Percentiles rank a stretch among this genome's conserved stretches.
phyloP scores from a whole-genome alignment of 306 rosid species.

The Cicer judaicum region DNA sequence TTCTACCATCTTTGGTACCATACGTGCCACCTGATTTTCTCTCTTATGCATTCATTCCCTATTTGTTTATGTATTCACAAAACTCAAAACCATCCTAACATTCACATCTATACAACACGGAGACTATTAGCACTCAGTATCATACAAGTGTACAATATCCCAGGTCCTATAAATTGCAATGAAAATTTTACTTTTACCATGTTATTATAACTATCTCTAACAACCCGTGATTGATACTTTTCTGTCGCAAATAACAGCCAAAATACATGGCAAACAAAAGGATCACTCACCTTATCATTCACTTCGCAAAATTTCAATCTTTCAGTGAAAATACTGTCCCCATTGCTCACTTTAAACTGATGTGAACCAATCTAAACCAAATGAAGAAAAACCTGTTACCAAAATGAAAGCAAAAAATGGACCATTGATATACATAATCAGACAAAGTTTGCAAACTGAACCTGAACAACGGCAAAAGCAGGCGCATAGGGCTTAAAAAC shows the following conservation, averaged over 20 bases:
- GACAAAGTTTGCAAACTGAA: conserved; percentile 22
- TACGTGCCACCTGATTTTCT: neutral
- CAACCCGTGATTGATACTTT: neutral
- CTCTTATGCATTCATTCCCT: conserved; percentile 3
- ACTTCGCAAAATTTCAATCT: conserved; percentile 88
- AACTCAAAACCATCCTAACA: neutral
- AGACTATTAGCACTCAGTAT: neutral
- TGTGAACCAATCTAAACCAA: conserved; percentile 81
- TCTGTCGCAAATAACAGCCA: neutral
- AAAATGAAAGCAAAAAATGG: neutral
- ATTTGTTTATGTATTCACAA: neutral
- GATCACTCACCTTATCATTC: conserved; percentile 75
- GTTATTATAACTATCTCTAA: no score
- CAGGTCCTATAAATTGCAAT: neutral
- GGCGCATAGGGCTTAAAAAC: conserved; percentile 81
- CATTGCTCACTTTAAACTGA: conserved; percentile 88
- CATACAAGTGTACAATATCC: neutral
- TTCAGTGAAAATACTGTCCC: conserved; percentile 86
- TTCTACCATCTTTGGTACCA: neutral
- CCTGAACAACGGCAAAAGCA: conserved; percentile 88
- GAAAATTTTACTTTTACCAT: neutral
- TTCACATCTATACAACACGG: neutral
- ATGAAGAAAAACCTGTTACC: neutral
- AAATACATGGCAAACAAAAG: conserved; percentile 18
- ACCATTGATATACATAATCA: neutral